phyloP scores from a whole-genome alignment of 2,329 filamentous ascomycete genomes.

The Huntiella decipiens region DNA sequence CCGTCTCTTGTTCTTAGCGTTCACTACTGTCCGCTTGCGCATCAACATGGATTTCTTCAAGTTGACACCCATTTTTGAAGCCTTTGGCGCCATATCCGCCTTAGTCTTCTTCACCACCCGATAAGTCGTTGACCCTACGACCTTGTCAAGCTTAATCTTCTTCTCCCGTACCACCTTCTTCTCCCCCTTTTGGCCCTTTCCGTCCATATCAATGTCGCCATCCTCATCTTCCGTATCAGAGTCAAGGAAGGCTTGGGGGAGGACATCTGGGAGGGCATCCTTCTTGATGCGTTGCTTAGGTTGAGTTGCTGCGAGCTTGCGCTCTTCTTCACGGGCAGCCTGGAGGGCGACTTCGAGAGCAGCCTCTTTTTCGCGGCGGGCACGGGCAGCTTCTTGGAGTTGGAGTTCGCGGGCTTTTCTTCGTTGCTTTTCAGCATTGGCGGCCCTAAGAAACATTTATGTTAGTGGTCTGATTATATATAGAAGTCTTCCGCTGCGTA shows the following conservation, averaged over 20 bases:
- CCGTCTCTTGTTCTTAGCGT: conserved; percentile 24
- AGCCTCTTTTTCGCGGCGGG: conserved; percentile 23
- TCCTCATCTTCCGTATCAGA: conserved; percentile 24
- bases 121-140: conserved; percentile 35
- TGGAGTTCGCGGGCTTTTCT: conserved; percentile 34
- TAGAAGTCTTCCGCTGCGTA: not conserved
- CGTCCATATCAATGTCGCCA: conserved; percentile 11
- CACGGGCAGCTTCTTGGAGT: conserved; percentile 35
- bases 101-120: conserved; percentile 28
- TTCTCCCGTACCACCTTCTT: conserved; percentile 17
- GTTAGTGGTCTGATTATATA: not conserved
- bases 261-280: conserved; percentile 22
- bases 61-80: conserved; percentile 23
- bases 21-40: conserved; percentile 23
- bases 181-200: not conserved
- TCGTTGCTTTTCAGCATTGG: conserved; percentile 32
- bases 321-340: conserved; percentile 10
- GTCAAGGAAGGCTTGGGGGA: conserved; percentile 36
- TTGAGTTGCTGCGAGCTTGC: not conserved
- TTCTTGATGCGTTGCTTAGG: not conserved
- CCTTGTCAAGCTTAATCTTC: conserved; percentile 24
- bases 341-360: conserved; percentile 11
- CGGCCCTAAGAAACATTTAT: conserved; percentile 22
- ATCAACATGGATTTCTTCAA: conserved; percentile 27
- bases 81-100: conserved; percentile 28